Evolutionary conservation across 805 yeast species (phyloP).

Genomic region (Wickerhamomyces subpelliculosus): DNA sequence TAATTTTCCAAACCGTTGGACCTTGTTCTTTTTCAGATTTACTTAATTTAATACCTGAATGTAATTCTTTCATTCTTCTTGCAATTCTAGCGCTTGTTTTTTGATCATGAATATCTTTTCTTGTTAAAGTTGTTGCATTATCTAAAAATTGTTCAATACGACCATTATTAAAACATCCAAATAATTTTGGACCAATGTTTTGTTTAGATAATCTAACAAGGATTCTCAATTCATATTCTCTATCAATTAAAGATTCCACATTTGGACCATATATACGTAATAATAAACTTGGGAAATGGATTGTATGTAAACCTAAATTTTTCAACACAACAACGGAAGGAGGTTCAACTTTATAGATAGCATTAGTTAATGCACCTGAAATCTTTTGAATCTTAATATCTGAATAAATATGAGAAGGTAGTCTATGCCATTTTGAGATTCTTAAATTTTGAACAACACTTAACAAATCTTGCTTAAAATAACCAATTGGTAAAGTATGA

Average conservation of each 20-base stretch:
- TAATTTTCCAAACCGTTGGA: slow-evolving; percentile 63
- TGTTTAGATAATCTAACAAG: slow-evolving; percentile 67
- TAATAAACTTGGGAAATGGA: slow-evolving; percentile 52
- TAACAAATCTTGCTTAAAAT: slow-evolving; percentile 75
- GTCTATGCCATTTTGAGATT: slow-evolving; percentile 71
- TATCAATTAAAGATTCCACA: slow-evolving; percentile 77
- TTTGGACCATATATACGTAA: slow-evolving; percentile 86
- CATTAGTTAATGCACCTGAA: slow-evolving; percentile 90
- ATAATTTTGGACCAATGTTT: slow-evolving; percentile 79
- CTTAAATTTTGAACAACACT: slow-evolving; percentile 54
- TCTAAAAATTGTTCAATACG: slow-evolving; percentile 89
- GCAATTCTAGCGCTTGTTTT: slow-evolving; percentile 80
- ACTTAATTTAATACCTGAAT: slow-evolving; percentile 65
- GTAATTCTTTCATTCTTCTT: slow-evolving; percentile 93
- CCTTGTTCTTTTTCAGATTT: slow-evolving; percentile 49
- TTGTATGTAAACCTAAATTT: slow-evolving; percentile 27
- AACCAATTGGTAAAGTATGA: slow-evolving; percentile 72
- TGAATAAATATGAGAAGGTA: slow-evolving; percentile 28
- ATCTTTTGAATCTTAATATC: slow-evolving; percentile 56
- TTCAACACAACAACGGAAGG: slow-evolving; percentile 29
- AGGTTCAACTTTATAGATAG: slow-evolving; percentile 72
- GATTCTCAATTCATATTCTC: slow-evolving; percentile 70
- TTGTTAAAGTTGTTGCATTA: slow-evolving; percentile 72
- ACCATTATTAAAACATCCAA: slow-evolving; percentile 90
- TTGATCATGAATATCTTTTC: slow-evolving; percentile 66